Percentiles rank a stretch among this genome's conserved stretches.
Evolutionary conservation across 2,329 filamentous ascomycete genomes (phyloP).

Genomic region (Fusarium sp.): DNA sequence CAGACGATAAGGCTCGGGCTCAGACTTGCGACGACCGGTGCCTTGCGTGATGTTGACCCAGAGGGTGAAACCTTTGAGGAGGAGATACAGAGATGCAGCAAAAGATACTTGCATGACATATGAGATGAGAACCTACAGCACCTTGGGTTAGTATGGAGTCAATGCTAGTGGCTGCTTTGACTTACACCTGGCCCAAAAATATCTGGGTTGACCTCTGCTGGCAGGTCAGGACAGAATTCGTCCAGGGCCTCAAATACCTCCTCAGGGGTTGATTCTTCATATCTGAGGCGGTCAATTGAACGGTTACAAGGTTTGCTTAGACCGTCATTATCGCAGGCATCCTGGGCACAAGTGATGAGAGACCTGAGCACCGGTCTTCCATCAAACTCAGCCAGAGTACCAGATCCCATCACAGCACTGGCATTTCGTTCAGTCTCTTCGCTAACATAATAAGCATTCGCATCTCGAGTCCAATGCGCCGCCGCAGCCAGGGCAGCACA

Average conservation of each 20-base stretch:
- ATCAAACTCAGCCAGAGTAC: constrained; percentile 49
- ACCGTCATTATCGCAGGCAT: constrained; percentile 51
- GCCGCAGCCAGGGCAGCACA: constrained; percentile 53
- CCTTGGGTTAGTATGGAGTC: constrained; percentile 14
- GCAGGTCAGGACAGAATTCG: constrained; percentile 52
- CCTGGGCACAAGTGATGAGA: constrained; percentile 52
- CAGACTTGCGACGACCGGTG: constrained; percentile 30
- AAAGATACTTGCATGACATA: constrained; percentile 55
- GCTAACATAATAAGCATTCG: constrained; percentile 47
- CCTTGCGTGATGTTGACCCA: constrained; percentile 51
- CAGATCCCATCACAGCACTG: constrained; percentile 52
- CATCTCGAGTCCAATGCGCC: constrained; percentile 50
- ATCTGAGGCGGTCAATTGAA: constrained; percentile 45
- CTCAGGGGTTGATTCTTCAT: constrained; percentile 42
- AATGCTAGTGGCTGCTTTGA: background rate
- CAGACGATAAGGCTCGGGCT: constrained; percentile 40
- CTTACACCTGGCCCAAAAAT: constrained; percentile 56
- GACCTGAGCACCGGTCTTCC: constrained; percentile 48
- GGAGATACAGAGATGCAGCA: constrained; percentile 49
- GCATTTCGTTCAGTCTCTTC: constrained; percentile 53
- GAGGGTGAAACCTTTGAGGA: constrained; percentile 52
- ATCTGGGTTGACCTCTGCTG: constrained; percentile 54
- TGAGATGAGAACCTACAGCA: constrained; percentile 52
- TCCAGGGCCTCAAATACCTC: constrained; percentile 52
- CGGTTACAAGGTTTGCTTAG: constrained; percentile 49